Base-by-base conservation (phyloP, 768 basidiomycete species). In the Saitozyma sp. region DNA sequence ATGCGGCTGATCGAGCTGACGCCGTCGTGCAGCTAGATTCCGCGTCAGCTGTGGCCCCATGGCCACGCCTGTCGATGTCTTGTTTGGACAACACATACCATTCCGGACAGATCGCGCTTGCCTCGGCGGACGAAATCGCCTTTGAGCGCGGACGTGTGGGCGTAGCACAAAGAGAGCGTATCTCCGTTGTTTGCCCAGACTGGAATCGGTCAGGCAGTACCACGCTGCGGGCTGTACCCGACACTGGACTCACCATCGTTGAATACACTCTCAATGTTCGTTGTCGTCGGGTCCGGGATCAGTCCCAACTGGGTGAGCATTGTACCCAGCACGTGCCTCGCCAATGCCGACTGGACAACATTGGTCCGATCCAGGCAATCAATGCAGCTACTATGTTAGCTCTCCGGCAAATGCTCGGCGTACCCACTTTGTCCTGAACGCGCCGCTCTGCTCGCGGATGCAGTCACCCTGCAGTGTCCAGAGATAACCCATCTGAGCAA, bases 171-270 rank as follows among this genome's bases (percentile, higher is more conserved):
- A 77, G 90, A 93, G 62, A 96, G 90, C 6, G 91, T 89, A 76
- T 99, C 96, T 0, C 96, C 96, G 68, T 98, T 98, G 74, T 98
- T 96, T 2, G 96, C 96, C 96, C 96, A 99, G 16, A 92, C 90
- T 90, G 63, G 17, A 13, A 55, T 68, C 51, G 69, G 66, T 41
- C 19, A 10, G 9, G 45, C 13, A 20, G 9, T 14, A 13, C 8
- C 48, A 9, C 29, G 29, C 29, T 29, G 29, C 29, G 29, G 2
- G 29, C 5, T 29, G 29, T 29, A 29, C 29, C 29, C 2, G 29
- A 29, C 5, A 86, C 66, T 91, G 86, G 16, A 85, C 84, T 84
- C 54, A 65, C 84, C 83, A 40, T 77, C 80, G 49, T 85, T 85
- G 68, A 76, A 79, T 8, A 75, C 70, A 39, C 65, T 68, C 20